A percentile compares a stretch with the other conserved stretches of the same genome.
Conservation (phyloP, 495 filamentous ascomycete genomes). For the Aspergillus heteromorphus region DNA sequence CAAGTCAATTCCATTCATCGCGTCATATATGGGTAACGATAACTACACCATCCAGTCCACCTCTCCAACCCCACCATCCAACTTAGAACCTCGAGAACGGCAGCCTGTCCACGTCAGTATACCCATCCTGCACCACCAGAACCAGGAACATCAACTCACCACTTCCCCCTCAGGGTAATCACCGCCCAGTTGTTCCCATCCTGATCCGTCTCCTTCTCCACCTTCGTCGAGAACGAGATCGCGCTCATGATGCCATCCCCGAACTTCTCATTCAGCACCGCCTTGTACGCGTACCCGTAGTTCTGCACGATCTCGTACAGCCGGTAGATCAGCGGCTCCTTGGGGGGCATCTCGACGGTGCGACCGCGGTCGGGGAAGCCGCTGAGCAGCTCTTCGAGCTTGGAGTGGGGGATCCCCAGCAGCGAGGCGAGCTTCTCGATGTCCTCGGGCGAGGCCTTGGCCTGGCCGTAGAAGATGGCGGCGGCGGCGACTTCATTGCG, state of each 20-base stretch:
- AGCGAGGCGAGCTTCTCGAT: conserved; percentile 63
- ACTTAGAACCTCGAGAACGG: conserved; percentile 8
- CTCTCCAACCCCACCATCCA: neutral
- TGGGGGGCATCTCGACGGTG: conserved; percentile 88
- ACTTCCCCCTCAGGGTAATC: conserved; percentile 91
- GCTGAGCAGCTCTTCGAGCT: conserved; percentile 56
- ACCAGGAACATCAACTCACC: conserved; percentile 45
- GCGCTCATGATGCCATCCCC: conserved; percentile 99
- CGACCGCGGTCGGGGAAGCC: conserved; percentile 79
- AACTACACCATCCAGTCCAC: neutral
- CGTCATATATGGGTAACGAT: neutral
- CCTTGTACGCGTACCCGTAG: conserved; percentile 96
- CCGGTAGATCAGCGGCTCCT: conserved; percentile 89
- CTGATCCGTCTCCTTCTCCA: conserved; percentile 91
- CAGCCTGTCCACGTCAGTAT: conserved; percentile 1
- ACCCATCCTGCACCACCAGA: neutral
- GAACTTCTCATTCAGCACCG: conserved; percentile 96
- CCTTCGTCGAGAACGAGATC: conserved; percentile 86
- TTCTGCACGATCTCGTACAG: conserved; percentile 97
- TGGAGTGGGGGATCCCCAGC: conserved; percentile 55
- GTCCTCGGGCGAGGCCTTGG: conserved; percentile 72
- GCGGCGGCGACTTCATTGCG: conserved; percentile 88
- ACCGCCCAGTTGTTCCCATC: conserved; percentile 79
- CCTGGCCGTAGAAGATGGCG: conserved; percentile 93
- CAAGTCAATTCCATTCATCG: too few relatives aligned